Percentiles rank a stretch among this genome's conserved stretches.
These are phyloP conservation scores for Aureobasidium sp. DNA, from an alignment of 2,329 filamentous ascomycete genomes.

Conservation along the genomic window DNA sequence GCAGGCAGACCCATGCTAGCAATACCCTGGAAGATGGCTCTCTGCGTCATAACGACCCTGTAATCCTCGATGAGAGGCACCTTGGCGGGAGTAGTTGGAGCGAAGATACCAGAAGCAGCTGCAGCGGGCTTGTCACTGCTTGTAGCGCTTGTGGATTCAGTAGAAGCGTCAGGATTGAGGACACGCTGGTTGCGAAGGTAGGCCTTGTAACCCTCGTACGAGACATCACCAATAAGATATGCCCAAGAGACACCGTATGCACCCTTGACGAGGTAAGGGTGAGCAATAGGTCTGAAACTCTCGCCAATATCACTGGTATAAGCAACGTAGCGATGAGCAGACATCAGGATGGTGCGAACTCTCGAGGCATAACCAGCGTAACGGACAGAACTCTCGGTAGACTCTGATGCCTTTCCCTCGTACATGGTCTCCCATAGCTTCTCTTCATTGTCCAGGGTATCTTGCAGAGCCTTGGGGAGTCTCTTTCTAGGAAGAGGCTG, in stretches of 20 bases:
- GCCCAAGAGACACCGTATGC: constrained; percentile 91
- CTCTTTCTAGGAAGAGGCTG: constrained; percentile 40
- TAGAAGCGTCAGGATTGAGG: constrained; percentile 54
- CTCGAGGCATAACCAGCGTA: constrained; percentile 90
- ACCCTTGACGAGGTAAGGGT: constrained; percentile 68
- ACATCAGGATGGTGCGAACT: constrained; percentile 57
- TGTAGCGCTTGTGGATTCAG: background rate
- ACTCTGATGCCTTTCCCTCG: constrained; percentile 66
- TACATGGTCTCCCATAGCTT: constrained; percentile 69
- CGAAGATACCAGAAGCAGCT: constrained; percentile 14
- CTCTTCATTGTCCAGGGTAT: constrained; percentile 53
- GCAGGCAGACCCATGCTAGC: constrained; percentile 92
- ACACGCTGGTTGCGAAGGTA: constrained; percentile 77
- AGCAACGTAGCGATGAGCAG: constrained; percentile 90
- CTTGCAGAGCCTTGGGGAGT: constrained; percentile 47
- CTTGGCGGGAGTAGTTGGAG: constrained; percentile 27
- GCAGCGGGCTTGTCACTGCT: constrained; percentile 28
- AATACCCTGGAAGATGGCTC: constrained; percentile 80
- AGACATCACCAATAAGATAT: constrained; percentile 84
- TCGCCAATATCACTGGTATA: constrained; percentile 95
- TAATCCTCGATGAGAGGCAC: constrained; percentile 80
- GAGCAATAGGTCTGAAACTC: constrained; percentile 86
- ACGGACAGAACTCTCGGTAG: constrained; percentile 75
- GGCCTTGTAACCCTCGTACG: constrained; percentile 89
- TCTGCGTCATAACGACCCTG: constrained; percentile 79